phyloP scores from a whole-genome alignment of 495 filamentous ascomycete genomes.

The Parmelia sp. region DNA sequence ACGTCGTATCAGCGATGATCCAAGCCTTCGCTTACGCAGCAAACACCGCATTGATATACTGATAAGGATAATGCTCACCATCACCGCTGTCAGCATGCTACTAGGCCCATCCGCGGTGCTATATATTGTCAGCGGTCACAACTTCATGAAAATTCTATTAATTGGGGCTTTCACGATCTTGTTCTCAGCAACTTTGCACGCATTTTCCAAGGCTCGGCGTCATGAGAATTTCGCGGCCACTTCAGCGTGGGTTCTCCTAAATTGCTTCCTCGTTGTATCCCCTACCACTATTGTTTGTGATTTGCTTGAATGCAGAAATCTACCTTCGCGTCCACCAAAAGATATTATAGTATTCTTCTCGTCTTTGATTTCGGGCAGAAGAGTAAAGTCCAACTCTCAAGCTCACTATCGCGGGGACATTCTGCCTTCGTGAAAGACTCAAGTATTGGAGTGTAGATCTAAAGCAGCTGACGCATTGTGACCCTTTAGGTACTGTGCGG shows the following conservation, averaged over 20 bases:
- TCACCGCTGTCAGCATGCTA: conserved; percentile 26
- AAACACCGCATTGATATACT: conserved; percentile 29
- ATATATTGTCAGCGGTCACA: conserved; percentile 13
- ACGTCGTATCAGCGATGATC: conserved; percentile 25
- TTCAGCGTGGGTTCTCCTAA: conserved; percentile 10
- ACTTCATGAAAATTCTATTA: conserved; percentile 25
- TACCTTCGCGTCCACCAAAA: too few species aligned
- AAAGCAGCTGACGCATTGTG: neutral
- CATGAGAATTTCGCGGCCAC: conserved; percentile 36
- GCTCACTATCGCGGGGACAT: neutral
- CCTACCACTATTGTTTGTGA: too few species aligned
- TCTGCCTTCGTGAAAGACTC: neutral
- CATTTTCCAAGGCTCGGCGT: conserved; percentile 33
- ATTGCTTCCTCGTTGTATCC: neutral
- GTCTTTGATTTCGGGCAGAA: too few species aligned
- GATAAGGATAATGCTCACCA: conserved; percentile 27
- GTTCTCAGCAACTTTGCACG: conserved; percentile 29
- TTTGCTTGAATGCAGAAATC: too few species aligned
- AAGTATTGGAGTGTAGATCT: neutral
- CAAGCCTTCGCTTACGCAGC: conserved; percentile 24
- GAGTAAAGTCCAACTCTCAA: too few species aligned
- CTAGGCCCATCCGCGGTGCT: conserved; percentile 28
- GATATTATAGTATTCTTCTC: too few species aligned
- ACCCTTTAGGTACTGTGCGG: neutral
- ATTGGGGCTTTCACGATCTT: conserved; percentile 30